Percentiles rank a stretch among this genome's conserved stretches.
Evolutionary conservation across 345 rosid species (phyloP).

Genomic region (Psidium guajava): DNA sequence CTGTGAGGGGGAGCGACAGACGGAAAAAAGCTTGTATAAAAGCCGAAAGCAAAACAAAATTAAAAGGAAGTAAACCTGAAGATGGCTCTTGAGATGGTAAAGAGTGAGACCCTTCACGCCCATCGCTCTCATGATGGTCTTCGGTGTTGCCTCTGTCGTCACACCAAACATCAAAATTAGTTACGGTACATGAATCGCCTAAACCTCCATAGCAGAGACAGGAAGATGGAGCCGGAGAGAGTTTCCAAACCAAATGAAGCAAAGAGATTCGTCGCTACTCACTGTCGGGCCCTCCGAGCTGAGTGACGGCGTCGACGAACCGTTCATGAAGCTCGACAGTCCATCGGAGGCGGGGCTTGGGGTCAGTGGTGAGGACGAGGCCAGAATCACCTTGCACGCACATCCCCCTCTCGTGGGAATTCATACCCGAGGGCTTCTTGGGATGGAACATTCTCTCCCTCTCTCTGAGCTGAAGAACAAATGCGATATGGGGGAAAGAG

Average conservation of each 20-base stretch:
- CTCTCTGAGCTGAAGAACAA: conserved; percentile 42
- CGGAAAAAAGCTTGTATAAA: not conserved
- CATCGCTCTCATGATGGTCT: conserved; percentile 99
- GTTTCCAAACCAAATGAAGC: not conserved
- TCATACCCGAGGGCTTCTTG: conserved; percentile 88
- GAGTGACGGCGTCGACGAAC: conserved; percentile 96
- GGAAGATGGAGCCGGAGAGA: not conserved
- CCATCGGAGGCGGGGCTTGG: conserved; percentile 99
- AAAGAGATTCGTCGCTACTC: not conserved
- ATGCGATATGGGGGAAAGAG: conserved; percentile 72
- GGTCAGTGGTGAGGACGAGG: conserved; percentile 98
- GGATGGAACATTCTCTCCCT: conserved; percentile 74
- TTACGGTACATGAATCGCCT: not conserved
- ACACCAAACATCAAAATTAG: not conserved
- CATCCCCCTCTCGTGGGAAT: conserved; percentile 76
- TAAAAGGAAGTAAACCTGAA: conserved; percentile 59
- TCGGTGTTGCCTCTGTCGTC: conserved; percentile 88
- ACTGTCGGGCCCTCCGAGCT: conserved; percentile 99
- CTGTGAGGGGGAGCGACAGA: not conserved
- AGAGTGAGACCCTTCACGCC: conserved; percentile 99
- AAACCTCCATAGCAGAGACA: not conserved
- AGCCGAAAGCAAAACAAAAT: not conserved
- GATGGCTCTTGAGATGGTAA: conserved; percentile 99
- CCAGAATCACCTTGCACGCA: conserved; percentile 99
- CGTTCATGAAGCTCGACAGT: conserved; percentile 99